Evolutionary conservation across 2,329 filamentous ascomycete species (phyloP).

Genomic region (Paecilomyces formosus): DNA sequence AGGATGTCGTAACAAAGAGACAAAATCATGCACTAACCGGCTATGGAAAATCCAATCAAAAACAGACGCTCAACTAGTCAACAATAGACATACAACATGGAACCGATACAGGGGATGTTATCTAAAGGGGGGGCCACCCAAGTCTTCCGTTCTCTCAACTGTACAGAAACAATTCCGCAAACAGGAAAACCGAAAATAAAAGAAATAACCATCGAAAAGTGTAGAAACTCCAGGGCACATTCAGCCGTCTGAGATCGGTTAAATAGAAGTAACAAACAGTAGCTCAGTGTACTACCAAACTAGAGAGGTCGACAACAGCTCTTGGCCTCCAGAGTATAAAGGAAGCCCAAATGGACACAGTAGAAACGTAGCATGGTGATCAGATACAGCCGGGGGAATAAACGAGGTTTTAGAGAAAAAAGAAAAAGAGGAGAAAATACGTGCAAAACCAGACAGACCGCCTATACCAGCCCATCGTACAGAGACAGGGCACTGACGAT

Average conservation of each 20-base stretch:
- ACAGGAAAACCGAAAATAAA: not conserved
- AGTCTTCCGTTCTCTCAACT: not conserved
- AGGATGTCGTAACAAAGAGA: too few species aligned
- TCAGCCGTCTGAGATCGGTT: not conserved
- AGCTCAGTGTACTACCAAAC: not conserved
- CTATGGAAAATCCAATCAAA: not conserved
- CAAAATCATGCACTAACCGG: not conserved
- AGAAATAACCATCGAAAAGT: not conserved
- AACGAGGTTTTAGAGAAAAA: not conserved
- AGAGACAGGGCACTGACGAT: constrained; percentile 95
- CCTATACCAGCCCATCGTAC: constrained; percentile 86
- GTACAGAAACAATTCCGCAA: not conserved
- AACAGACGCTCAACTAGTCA: not conserved
- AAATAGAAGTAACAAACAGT: not conserved
- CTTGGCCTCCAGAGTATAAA: not conserved
- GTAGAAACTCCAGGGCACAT: not conserved
- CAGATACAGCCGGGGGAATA: not conserved
- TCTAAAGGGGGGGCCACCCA: not conserved
- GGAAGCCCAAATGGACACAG: not conserved
- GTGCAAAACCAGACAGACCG: not conserved
- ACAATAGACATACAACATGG: not conserved
- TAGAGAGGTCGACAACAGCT: not conserved
- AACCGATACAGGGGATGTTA: not conserved
- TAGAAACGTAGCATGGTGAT: not conserved
- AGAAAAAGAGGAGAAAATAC: not conserved